A percentile compares a stretch with the other conserved stretches of the same genome.
phyloP scores from a whole-genome alignment of 805 yeast genomes.

The Zygosaccharomyces rouxii region DNA sequence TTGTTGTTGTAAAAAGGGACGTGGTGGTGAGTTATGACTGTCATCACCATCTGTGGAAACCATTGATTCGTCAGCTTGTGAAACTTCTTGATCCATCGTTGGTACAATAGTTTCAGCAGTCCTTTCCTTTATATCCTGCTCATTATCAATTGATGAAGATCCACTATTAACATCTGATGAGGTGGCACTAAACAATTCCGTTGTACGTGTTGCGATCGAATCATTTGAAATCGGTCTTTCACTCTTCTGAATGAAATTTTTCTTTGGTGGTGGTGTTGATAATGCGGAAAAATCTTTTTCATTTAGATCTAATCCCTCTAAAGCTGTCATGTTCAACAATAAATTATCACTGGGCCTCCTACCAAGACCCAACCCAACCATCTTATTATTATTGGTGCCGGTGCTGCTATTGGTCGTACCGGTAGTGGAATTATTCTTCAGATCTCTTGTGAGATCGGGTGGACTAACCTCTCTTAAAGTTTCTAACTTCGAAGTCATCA shows the following conservation, averaged over 20 bases:
- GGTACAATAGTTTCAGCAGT: slow-evolving; percentile 1
- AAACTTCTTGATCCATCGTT: background rate
- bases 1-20: background rate
- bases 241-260: slow-evolving; percentile 13
- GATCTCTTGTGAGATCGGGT: slow-evolving; percentile 1
- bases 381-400: slow-evolving; percentile 18
- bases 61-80: slow-evolving; percentile 5
- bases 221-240: slow-evolving; percentile 34
- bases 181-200: slow-evolving; percentile 30
- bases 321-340: slow-evolving; percentile 18
- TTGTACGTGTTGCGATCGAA: slow-evolving; percentile 29
- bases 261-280: slow-evolving; percentile 26
- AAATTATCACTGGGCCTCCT: slow-evolving; percentile 35
- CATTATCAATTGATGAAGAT: slow-evolving; percentile 30
- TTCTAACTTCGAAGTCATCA: slow-evolving; percentile 8
- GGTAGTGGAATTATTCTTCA: slow-evolving; percentile 11
- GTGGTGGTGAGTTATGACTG: background rate
- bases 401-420: slow-evolving; percentile 5
- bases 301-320: slow-evolving; percentile 6
- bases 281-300: slow-evolving; percentile 6
- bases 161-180: slow-evolving; percentile 28
- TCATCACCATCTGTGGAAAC: slow-evolving; percentile 3
- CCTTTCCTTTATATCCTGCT: slow-evolving; percentile 13
- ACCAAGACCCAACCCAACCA: slow-evolving; percentile 27
- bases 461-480: slow-evolving; percentile 13